A percentile compares a stretch with the other conserved stretches of the same genome.
phyloP scores from a whole-genome alignment of 2,329 filamentous ascomycete species.

The Niveomyces coronatus region DNA sequence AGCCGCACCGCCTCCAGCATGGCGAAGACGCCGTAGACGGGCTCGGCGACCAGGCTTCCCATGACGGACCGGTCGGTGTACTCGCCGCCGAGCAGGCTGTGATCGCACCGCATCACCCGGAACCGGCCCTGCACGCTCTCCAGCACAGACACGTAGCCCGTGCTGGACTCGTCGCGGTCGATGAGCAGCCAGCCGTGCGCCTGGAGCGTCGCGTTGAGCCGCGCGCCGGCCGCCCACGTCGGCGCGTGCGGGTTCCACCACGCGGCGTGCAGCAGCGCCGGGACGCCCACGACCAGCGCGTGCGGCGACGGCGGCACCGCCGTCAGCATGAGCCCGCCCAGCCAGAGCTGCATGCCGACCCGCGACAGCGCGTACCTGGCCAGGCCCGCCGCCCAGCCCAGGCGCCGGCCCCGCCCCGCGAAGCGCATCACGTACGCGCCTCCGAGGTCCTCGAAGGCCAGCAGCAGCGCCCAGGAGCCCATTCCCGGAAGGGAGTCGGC shows the following conservation, averaged over 20 bases:
- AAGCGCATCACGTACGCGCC: constrained; percentile 6
- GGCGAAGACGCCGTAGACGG: constrained; percentile 91
- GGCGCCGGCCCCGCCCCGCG: not conserved
- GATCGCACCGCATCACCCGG: constrained; percentile 81
- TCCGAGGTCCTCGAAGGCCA: constrained; percentile 28
- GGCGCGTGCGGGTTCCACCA: constrained; percentile 66
- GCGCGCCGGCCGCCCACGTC: constrained; percentile 45
- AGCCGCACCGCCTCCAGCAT: constrained; percentile 89
- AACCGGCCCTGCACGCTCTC: constrained; percentile 64
- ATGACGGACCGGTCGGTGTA: constrained; percentile 51
- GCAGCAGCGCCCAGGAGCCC: constrained; percentile 56
- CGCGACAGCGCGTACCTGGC: constrained; percentile 58
- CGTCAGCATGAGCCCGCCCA: constrained; percentile 56
- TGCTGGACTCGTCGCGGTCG: constrained; percentile 74
- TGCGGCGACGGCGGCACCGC: constrained; percentile 58
- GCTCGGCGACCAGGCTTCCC: constrained; percentile 56
- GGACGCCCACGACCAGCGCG: constrained; percentile 55
- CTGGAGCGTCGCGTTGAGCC: constrained; percentile 56
- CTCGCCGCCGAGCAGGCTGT: constrained; percentile 86
- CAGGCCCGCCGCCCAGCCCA: too few relatives aligned
- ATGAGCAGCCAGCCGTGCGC: constrained; percentile 62
- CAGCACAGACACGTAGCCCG: constrained; percentile 85
- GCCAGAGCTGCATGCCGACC: constrained; percentile 58
- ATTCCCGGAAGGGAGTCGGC: constrained; percentile 56
- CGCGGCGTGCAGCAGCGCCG: constrained; percentile 61